phyloP scores from a whole-genome alignment of 2,329 filamentous ascomycete species.

The Metarhizium rileyi region DNA sequence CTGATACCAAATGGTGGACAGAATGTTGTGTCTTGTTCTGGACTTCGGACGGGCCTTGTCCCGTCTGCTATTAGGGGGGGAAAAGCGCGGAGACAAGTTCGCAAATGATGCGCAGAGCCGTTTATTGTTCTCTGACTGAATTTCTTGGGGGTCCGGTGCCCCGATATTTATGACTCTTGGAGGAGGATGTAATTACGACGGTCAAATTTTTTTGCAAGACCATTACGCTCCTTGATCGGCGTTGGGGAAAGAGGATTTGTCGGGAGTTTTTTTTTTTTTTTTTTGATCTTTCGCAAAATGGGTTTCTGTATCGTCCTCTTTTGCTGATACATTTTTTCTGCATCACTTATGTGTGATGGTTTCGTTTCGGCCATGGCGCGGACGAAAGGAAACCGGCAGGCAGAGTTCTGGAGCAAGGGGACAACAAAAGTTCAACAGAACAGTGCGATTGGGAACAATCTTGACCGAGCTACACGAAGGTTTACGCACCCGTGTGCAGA shows the following conservation, averaged over 20 bases:
- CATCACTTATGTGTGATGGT: not conserved
- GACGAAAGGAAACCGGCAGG: not conserved
- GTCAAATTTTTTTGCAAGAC: constrained; percentile 16
- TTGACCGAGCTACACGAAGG: not conserved
- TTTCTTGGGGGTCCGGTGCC: not conserved
- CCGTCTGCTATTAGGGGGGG: not conserved
- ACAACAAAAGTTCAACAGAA: not conserved
- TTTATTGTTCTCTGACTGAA: not conserved
- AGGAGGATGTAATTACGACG: constrained; percentile 30
- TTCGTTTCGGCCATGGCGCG: not conserved
- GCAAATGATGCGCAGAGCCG: not conserved
- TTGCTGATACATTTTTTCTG: not conserved
- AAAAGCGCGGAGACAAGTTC: not conserved
- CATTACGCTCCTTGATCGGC: constrained; percentile 29
- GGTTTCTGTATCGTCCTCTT: not conserved
- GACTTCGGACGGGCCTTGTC: not conserved
- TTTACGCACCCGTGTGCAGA: not conserved
- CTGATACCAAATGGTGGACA: not conserved
- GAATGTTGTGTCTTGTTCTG: not conserved
- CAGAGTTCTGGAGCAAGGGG: not conserved
- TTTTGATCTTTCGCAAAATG: constrained; percentile 5
- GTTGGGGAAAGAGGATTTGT: constrained; percentile 21
- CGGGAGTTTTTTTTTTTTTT: constrained; percentile 11
- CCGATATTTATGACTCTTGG: constrained; percentile 4
- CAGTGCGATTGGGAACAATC: not conserved